Percentiles rank a stretch among this genome's conserved stretches.
phyloP scores from a whole-genome alignment of 208 protist genomes.

The Crithidia sp. region DNA sequence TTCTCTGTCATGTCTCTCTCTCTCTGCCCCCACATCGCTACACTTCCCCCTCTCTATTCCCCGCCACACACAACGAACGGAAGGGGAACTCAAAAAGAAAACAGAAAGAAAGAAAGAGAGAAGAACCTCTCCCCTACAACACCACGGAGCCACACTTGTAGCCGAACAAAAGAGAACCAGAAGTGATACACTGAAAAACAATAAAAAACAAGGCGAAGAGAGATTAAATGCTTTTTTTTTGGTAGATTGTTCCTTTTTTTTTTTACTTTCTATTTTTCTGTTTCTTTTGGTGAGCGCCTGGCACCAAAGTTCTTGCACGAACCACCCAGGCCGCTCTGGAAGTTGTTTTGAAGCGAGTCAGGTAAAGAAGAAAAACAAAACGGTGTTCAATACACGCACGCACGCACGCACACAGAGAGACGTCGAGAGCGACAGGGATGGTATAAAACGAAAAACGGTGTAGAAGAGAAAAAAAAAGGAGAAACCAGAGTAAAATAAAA shows the following conservation, averaged over 20 bases:
- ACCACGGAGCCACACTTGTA: no score
- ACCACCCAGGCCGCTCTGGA: conserved; percentile 18
- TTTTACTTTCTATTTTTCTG: background rate
- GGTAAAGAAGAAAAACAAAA: background rate
- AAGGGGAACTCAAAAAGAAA: background rate
- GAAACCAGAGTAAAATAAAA: conserved; percentile 4
- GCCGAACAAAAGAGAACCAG: background rate
- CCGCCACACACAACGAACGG: no score
- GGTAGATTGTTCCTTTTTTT: background rate
- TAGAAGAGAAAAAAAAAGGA: conserved; percentile 1
- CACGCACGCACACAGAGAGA: no score
- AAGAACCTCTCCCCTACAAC: background rate
- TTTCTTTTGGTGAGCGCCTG: conserved; percentile 19
- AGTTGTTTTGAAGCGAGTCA: conserved; percentile 11
- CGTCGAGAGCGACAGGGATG: background rate
- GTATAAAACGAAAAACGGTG: conserved; percentile 1
- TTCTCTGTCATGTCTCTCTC: no score
- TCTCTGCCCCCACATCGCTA: no score
- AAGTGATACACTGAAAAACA: background rate
- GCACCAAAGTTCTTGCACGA: background rate
- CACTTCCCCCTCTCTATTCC: no score
- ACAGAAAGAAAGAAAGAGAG: conserved; percentile 13
- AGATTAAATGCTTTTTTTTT: no score
- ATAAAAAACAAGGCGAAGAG: background rate
- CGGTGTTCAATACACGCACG: no score